These are phyloP conservation scores for Ceratocystis eucalypticola DNA, from an alignment of 2,329 filamentous ascomycete species.

Conservation along the genomic window DNA sequence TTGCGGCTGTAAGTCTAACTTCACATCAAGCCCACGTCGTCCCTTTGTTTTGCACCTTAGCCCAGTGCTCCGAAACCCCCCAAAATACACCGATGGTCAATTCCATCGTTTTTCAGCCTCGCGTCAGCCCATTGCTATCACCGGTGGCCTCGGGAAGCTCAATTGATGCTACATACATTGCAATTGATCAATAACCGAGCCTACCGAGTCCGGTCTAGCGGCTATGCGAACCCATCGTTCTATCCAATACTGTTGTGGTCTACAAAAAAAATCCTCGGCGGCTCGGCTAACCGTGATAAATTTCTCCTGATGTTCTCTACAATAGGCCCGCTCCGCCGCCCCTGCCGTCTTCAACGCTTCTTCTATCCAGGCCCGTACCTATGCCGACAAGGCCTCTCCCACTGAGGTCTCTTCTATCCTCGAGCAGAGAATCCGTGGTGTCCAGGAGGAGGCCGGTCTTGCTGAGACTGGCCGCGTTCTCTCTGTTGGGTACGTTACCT, in stretches of 20 bases:
- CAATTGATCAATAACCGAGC: conserved; percentile 18
- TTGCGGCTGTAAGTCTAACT: conserved; percentile 76
- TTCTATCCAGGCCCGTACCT: conserved; percentile 64
- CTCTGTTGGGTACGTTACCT: conserved; percentile 79
- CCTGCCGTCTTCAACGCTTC: conserved; percentile 61
- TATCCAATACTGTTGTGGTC: not conserved
- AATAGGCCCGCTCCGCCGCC: conserved; percentile 72
- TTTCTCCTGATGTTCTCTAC: conserved; percentile 33
- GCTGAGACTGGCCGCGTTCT: conserved; percentile 98
- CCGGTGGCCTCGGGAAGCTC: conserved; percentile 17
- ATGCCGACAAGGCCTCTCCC: conserved; percentile 88
- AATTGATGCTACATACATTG: conserved; percentile 12
- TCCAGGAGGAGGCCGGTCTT: conserved; percentile 89
- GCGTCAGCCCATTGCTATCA: conserved; percentile 13
- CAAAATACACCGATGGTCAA: conserved; percentile 29
- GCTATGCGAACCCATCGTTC: conserved; percentile 25
- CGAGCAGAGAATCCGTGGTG: conserved; percentile 97
- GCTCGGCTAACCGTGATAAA: conserved; percentile 38
- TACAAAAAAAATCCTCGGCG: conserved; percentile 24
- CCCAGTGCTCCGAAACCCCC: conserved; percentile 14
- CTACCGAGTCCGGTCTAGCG: conserved; percentile 8
- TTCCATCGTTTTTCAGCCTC: conserved; percentile 33
- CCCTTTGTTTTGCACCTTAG: conserved; percentile 1
- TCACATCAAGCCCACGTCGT: conserved; percentile 21
- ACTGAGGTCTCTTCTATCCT: conserved; percentile 99